phyloP scores from a whole-genome alignment of 2,329 filamentous ascomycete genomes.

The Trichophyton rubrum region DNA sequence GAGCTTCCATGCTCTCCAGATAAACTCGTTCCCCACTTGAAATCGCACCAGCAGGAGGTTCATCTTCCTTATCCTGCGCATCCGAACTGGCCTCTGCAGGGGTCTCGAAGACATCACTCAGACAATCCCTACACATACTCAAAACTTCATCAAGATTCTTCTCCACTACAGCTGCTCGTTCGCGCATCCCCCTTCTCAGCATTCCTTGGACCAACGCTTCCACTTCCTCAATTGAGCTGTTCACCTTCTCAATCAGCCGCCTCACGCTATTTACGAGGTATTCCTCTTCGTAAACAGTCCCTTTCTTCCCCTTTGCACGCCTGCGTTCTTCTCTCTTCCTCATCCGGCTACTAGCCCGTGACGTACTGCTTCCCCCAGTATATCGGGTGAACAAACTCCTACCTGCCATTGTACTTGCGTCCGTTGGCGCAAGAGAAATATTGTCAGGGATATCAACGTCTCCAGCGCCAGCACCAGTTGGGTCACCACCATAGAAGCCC shows the following conservation, averaged over 20 bases:
- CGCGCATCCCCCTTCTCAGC: constrained; percentile 69
- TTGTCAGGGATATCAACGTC: constrained; percentile 75
- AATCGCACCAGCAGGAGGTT: constrained; percentile 12
- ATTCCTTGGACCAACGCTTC: constrained; percentile 63
- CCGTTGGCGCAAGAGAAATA: constrained; percentile 76
- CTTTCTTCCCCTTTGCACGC: constrained; percentile 85
- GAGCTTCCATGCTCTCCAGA: constrained; percentile 30
- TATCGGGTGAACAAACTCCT: constrained; percentile 89
- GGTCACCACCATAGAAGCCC: constrained; percentile 74
- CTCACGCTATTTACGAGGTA: constrained; percentile 84
- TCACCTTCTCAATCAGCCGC: constrained; percentile 70
- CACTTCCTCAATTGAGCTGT: constrained; percentile 58
- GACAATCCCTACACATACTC: constrained; percentile 52
- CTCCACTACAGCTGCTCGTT: constrained; percentile 69
- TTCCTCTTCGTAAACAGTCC: constrained; percentile 94
- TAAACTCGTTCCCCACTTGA: constrained; percentile 26
- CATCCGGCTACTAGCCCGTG: constrained; percentile 62
- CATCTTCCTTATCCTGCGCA: constrained; percentile 14
- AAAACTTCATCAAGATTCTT: constrained; percentile 61
- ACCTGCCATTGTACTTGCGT: constrained; percentile 61
- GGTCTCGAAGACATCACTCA: constrained; percentile 55
- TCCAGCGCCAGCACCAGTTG: constrained; percentile 39
- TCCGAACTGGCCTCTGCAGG: constrained; percentile 18
- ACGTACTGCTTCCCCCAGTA: constrained; percentile 53
- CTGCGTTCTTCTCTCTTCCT: constrained; percentile 86